Conservation (phyloP, 108 stramenopile species). For the Cyclotella cryptica region DNA sequence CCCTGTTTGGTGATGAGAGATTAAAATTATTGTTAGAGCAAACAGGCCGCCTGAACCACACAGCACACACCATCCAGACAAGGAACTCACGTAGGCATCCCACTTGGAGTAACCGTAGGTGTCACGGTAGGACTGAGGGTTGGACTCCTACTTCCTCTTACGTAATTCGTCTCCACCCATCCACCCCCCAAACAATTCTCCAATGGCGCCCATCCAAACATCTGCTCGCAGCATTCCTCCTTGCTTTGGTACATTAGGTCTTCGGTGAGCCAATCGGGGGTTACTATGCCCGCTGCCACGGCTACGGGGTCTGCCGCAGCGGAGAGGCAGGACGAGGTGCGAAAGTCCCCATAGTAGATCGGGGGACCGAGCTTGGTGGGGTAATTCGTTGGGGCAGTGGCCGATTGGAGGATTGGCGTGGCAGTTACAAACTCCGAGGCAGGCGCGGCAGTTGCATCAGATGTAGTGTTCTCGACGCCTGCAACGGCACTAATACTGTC, state of each 20-base stretch:
- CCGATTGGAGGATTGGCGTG: neutral
- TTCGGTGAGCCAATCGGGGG: slow-evolving; percentile 30
- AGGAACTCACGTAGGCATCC: slow-evolving; percentile 9
- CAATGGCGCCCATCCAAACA: slow-evolving; percentile 35
- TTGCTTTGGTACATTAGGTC: slow-evolving; percentile 24
- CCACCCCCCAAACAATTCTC: slow-evolving; percentile 29
- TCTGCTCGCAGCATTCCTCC: slow-evolving; percentile 28
- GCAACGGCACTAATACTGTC: no score
- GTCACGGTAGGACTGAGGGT: slow-evolving; percentile 7
- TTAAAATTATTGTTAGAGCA: no score
- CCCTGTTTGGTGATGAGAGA: no score
- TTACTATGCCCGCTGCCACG: neutral
- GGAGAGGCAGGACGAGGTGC: slow-evolving; percentile 27
- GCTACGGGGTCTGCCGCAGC: neutral
- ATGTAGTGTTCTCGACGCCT: no score
- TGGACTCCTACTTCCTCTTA: slow-evolving; percentile 20
- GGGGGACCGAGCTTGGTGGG: slow-evolving; percentile 33
- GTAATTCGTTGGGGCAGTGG: slow-evolving; percentile 13
- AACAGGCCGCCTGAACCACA: no score
- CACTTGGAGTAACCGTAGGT: slow-evolving; percentile 13
- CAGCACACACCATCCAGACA: no score
- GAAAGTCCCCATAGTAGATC: slow-evolving; percentile 37
- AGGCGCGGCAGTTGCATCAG: no score
- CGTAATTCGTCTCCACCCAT: slow-evolving; percentile 34
- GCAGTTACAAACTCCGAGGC: no score